These are phyloP conservation scores for Talaromyces piceae DNA, from an alignment of 2,329 filamentous ascomycete species.

Conservation along the genomic window DNA sequence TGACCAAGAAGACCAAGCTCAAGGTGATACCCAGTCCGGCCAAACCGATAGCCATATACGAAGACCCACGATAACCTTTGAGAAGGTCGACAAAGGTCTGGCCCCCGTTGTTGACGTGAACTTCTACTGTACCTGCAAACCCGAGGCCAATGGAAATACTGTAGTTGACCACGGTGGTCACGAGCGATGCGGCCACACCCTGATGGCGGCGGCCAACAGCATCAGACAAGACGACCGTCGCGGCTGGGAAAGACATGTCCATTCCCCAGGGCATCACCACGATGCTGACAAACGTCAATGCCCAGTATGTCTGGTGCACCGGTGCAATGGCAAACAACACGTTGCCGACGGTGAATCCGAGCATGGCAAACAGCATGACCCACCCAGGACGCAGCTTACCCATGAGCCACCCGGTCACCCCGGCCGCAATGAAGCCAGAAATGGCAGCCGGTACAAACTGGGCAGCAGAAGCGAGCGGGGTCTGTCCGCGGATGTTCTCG, in stretches of 20 bases:
- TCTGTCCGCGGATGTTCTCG: slow-evolving; percentile 28
- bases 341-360: slow-evolving; percentile 27
- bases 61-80: slow-evolving; percentile 32
- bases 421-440: slow-evolving; percentile 24
- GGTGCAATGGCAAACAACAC: slow-evolving; percentile 36
- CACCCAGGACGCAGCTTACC: slow-evolving; percentile 21
- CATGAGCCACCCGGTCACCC: slow-evolving; percentile 29
- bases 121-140: slow-evolving; percentile 58
- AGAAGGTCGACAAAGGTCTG: slow-evolving; percentile 19
- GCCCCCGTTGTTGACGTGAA: slow-evolving; percentile 35
- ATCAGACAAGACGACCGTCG: slow-evolving; percentile 55
- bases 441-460: slow-evolving; percentile 20
- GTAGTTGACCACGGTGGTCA: slow-evolving; percentile 62
- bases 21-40: slow-evolving; percentile 18
- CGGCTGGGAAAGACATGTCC: slow-evolving; percentile 60
- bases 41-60: slow-evolving; percentile 34
- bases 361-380: slow-evolving; percentile 31
- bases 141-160: slow-evolving; percentile 60
- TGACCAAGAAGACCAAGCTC: slow-evolving; percentile 12
- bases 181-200: slow-evolving; percentile 49
- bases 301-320: slow-evolving; percentile 37
- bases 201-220: slow-evolving; percentile 41
- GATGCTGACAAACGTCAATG: slow-evolving; percentile 24
- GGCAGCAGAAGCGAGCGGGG: slow-evolving; percentile 23
- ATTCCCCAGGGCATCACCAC: slow-evolving; percentile 27